Evolutionary conservation across 139 green algal genomes (phyloP), one percentile per base, ranked within the genome.

Genomic region (Tetratostichococcus sp.): DNA sequence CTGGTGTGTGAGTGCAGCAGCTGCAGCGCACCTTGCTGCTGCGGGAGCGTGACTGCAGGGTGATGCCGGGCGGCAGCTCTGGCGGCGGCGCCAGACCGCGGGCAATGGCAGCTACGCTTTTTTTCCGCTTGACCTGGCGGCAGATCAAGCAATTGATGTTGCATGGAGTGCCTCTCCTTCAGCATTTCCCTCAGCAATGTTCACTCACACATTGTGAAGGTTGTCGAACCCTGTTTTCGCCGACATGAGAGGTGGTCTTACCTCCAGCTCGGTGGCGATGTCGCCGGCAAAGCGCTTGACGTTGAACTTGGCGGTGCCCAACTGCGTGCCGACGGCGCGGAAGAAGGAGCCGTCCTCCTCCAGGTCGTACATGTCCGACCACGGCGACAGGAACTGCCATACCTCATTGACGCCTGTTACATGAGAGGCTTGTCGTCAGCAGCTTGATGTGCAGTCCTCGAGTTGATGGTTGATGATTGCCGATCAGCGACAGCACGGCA

Each of bases 381-480:
- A 77, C 0, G 69, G 34, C 8, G 71, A 72, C 58, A 89, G 79
- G 59, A 91, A 91, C 72, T 91, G 81, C 28, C 65, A 80, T 25
- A 92, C 67, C 74, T 91, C 85, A 0, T 22, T 28, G 67, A 58
- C 31, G 21, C 66, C 78, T 84, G 65, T 75, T n/a, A n/a, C n/a
- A n/a, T n/a, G n/a, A n/a, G n/a, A n/a, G n/a, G n/a, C n/a, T n/a
- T n/a, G n/a, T n/a, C n/a, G n/a, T n/a, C n/a, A n/a, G n/a, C n/a
- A n/a, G n/a, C n/a, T n/a, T n/a, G n/a, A n/a, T n/a, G n/a, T n/a
- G n/a, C n/a, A n/a, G n/a, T n/a, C n/a, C n/a, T n/a, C n/a, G n/a
- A n/a, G n/a, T n/a, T n/a, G n/a, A n/a, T n/a, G n/a, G n/a, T n/a
- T 50, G 8, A 6, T 50, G 39, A 50, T 50, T 50, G 39, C 39